Evolutionary conservation across 2,329 filamentous ascomycete genomes (phyloP).

Genomic region (Colletotrichum eleusines): DNA sequence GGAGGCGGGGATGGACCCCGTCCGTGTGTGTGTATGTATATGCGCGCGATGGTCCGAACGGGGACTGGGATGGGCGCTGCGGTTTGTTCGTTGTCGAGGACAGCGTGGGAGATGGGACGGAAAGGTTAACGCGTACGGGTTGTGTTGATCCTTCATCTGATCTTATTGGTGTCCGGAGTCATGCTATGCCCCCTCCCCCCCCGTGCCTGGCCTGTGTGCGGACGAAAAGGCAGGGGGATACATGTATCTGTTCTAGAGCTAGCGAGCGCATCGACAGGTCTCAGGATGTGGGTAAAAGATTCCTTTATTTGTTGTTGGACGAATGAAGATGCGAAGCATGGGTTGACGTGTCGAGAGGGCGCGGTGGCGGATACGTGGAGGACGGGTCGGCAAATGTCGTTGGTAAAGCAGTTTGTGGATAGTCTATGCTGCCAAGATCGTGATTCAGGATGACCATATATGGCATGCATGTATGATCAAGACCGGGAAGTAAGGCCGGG

Average conservation of each 20-base stretch:
- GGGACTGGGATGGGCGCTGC: neutral
- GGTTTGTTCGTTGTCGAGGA: neutral
- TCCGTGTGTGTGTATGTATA: neutral
- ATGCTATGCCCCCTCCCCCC: too few relatives aligned
- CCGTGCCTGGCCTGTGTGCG: neutral
- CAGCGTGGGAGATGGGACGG: conserved; percentile 4
- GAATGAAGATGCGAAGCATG: neutral
- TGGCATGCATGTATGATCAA: neutral
- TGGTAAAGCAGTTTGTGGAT: neutral
- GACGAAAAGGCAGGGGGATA: neutral
- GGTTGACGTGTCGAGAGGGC: neutral
- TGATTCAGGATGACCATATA: neutral
- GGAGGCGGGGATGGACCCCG: neutral
- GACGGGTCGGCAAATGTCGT: neutral
- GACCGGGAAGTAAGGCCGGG: neutral
- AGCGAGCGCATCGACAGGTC: neutral
- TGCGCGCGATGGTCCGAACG: neutral
- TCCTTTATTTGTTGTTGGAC: neutral
- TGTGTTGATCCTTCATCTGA: conserved; percentile 4
- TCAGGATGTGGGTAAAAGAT: neutral
- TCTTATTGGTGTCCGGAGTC: neutral
- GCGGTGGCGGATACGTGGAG: neutral
- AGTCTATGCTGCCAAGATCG: neutral
- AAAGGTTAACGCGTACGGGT: neutral
- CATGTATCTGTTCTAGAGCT: neutral